Evolutionary conservation across 176 grass and related monocot species (phyloP).

Genomic region (Oryza punctata): DNA sequence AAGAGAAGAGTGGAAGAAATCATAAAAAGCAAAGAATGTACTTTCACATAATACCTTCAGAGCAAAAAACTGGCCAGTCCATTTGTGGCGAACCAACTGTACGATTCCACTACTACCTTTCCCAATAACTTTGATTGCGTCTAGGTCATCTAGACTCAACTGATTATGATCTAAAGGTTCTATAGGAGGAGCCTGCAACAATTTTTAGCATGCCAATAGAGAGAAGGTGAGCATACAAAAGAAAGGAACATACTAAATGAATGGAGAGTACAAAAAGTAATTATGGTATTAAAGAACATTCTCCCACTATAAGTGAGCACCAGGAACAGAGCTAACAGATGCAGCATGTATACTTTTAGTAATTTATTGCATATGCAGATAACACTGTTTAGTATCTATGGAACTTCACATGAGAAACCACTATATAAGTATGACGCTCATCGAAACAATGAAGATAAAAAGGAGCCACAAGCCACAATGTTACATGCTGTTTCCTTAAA

Average conservation of each 20-base stretch:
- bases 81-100: slow-evolving; percentile 95
- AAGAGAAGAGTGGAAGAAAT: neutral
- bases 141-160: slow-evolving; percentile 82
- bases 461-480: neutral
- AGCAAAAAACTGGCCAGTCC: slow-evolving; percentile 93
- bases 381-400: slow-evolving; percentile 12
- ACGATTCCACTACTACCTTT: slow-evolving; percentile 87
- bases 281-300: slow-evolving; percentile 16
- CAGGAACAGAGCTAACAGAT: neutral
- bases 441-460: neutral
- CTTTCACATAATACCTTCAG: slow-evolving; percentile 64
- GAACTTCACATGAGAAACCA: neutral
- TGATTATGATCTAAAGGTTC: slow-evolving; percentile 68
- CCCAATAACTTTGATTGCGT: slow-evolving; percentile 86
- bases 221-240: slow-evolving; percentile 11
- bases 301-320: neutral
- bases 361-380: neutral
- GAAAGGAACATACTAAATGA: neutral
- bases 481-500: slow-evolving; percentile 1
- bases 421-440: slow-evolving; percentile 12
- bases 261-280: neutral
- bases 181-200: slow-evolving; percentile 63
- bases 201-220: neutral
- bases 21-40: slow-evolving; percentile 6
- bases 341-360: neutral